Base-by-base conservation (phyloP, 305 asterid genomes). In the Caryopteris hybrid region DNA sequence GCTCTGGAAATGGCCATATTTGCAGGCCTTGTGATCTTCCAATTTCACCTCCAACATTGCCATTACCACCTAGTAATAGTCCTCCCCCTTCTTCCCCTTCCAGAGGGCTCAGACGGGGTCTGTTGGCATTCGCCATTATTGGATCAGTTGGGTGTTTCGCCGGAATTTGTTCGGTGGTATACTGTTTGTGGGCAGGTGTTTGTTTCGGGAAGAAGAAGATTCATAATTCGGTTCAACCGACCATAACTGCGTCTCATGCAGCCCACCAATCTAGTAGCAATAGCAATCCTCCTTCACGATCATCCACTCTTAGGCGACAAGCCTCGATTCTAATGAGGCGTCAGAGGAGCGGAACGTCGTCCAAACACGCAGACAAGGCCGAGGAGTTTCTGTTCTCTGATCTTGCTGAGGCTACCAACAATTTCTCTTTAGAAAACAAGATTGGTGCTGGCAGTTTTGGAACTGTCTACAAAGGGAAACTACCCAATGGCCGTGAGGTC, bases 381-480 rank as follows among this genome's bases (percentile, higher is more conserved):
- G 98, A 89, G 85, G 97, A 94, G 71, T 91, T 83, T 43, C 3
- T 50, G 36, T 80, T 94, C 75, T 71, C 87, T 0, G 93, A 94
- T 68, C 93, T 94, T 12, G 78, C 72, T 4, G 77, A 78, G 0
- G 98, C 97, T 6, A 91, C 98, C 0, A 70, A 88, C 47, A 55
- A 81, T 33, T 94, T 94, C 63, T 79, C 97, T 0, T n/a, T 61
- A 4, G 91, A 87, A 57, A 85, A 84, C 80, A 89, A 85, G 82
- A 83, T 94, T 51, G 98, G 98, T 50, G 86, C 93, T 2, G 99
- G 99, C 17, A 91, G 99, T 66, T 94, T 89, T 11, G 99, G 99
- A 23, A 86, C 86, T 12, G 97, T 94, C 1, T 94, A 94, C 76
- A 80, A 42, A 73, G 99, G 97, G 16, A 94, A 94, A 53, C 71